Evolutionary conservation across 1,284 basidiomycete species (phyloP).

Genomic region (Takashimella koratensis): DNA sequence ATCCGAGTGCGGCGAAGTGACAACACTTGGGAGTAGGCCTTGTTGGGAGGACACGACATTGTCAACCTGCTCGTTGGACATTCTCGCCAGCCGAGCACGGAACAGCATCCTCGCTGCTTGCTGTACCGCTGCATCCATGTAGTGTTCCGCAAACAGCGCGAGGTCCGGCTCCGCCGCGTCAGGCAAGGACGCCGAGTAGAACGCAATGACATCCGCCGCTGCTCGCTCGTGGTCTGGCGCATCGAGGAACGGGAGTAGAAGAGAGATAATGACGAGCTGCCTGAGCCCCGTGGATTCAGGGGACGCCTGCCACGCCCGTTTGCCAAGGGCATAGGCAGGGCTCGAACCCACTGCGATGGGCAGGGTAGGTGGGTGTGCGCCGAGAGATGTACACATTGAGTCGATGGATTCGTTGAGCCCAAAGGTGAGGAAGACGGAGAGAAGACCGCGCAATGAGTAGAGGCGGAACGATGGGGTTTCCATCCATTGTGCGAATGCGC

Average conservation of each 20-base stretch:
- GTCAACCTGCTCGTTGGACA: conserved; percentile 65
- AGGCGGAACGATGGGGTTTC: conserved; percentile 14
- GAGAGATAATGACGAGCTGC: conserved; percentile 62
- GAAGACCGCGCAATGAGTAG: conserved; percentile 32
- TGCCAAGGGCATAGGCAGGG: neutral
- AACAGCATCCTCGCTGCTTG: conserved; percentile 71
- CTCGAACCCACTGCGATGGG: conserved; percentile 51
- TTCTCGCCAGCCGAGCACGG: conserved; percentile 63
- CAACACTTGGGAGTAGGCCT: neutral
- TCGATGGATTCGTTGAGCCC: conserved; percentile 61
- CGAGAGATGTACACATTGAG: conserved; percentile 55
- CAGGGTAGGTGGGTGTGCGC: conserved; percentile 47
- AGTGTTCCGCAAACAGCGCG: conserved; percentile 65
- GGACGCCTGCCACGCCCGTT: conserved; percentile 64
- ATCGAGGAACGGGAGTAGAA: conserved; percentile 66
- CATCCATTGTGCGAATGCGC: conserved; percentile 21
- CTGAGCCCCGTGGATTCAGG: conserved; percentile 61
- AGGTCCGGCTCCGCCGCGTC: conserved; percentile 64
- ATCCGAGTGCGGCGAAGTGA: neutral
- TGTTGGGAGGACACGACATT: conserved; percentile 52
- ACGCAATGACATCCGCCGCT: conserved; percentile 67
- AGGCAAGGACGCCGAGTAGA: conserved; percentile 68
- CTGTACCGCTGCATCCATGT: conserved; percentile 69
- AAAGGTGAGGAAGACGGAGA: conserved; percentile 52
- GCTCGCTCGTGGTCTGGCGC: conserved; percentile 65